Evolutionary conservation across 495 filamentous ascomycete genomes (phyloP).

Genomic region (Thermochaetoides thermophila): DNA sequence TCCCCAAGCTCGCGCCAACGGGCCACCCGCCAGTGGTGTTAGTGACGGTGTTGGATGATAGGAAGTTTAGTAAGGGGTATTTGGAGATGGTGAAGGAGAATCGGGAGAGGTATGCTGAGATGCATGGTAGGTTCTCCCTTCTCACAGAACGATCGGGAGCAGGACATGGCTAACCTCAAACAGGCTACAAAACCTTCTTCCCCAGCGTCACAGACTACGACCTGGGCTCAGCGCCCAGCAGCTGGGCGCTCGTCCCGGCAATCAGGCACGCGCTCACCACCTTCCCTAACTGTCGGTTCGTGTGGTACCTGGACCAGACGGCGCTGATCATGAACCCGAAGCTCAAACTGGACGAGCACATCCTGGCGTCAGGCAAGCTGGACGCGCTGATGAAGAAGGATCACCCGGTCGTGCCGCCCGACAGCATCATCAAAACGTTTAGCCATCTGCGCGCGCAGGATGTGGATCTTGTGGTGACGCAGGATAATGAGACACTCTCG

Average conservation of each 20-base stretch:
- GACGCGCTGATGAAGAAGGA: conserved; percentile 75
- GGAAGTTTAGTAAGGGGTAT: conserved; percentile 45
- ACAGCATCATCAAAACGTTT: conserved; percentile 94
- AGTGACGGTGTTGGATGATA: conserved; percentile 67
- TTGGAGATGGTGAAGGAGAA: conserved; percentile 63
- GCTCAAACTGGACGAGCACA: conserved; percentile 49
- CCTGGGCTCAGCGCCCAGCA: conserved; percentile 43
- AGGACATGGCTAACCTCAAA: too few relatives aligned
- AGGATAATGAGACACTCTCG: conserved; percentile 69
- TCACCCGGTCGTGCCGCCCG: conserved; percentile 76
- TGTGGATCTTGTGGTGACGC: conserved; percentile 71
- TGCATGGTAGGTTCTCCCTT: conserved; percentile 57
- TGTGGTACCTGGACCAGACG: conserved; percentile 75
- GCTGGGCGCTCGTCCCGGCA: conserved; percentile 76
- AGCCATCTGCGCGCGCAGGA: conserved; percentile 57
- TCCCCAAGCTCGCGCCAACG: conserved; percentile 17
- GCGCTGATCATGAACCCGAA: conserved; percentile 80
- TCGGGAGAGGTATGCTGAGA: conserved; percentile 67
- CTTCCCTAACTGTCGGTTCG: conserved; percentile 55
- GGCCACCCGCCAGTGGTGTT: conserved; percentile 72
- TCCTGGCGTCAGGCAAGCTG: conserved; percentile 51
- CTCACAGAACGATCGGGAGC: too few relatives aligned
- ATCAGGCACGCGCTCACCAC: conserved; percentile 76
- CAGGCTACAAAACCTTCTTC: conserved; percentile 84
- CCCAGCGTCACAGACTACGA: conserved; percentile 64